A percentile compares a stretch with the other conserved stretches of the same genome.
phyloP scores from a whole-genome alignment of 257 asterid species.

The Haberlea rhodopensis region DNA sequence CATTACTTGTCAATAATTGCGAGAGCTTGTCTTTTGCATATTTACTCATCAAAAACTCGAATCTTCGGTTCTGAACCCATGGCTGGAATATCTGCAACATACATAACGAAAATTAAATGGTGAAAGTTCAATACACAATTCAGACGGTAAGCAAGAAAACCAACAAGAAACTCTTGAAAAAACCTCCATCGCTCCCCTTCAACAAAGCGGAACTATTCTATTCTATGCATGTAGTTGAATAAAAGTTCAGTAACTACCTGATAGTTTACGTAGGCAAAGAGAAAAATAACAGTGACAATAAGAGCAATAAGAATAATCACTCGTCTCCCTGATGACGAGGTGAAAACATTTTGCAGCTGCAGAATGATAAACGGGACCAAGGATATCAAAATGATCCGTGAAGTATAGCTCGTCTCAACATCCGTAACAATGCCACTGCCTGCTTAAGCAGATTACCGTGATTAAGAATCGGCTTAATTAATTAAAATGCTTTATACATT shows the following conservation, averaged over 20 bases:
- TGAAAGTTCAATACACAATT: neutral
- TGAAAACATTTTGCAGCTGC: conserved; percentile 32
- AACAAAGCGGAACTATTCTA: too few relatives aligned
- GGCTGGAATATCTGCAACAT: conserved; percentile 51
- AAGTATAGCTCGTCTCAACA: conserved; percentile 55
- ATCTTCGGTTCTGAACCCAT: conserved; percentile 51
- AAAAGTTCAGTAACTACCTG: conserved; percentile 34
- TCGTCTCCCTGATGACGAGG: conserved; percentile 27
- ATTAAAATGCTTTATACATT: neutral
- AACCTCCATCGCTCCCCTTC: too few relatives aligned
- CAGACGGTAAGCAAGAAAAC: neutral
- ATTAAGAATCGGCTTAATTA: neutral
- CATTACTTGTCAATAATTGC: conserved; percentile 41
- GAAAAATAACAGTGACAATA: conserved; percentile 32
- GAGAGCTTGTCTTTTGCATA: conserved; percentile 53
- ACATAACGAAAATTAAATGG: neutral
- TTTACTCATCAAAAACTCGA: conserved; percentile 48
- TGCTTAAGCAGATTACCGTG: conserved; percentile 15
- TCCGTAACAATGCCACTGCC: conserved; percentile 52
- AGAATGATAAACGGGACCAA: conserved; percentile 48
- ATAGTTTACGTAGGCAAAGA: conserved; percentile 36
- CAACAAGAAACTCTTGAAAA: neutral
- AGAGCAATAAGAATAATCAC: conserved; percentile 41
- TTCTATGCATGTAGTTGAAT: neutral
- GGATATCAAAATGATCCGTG: conserved; percentile 47